These are phyloP conservation scores for Silene conica DNA, from an alignment of 148 eudicot genomes.

Conservation along the genomic window DNA sequence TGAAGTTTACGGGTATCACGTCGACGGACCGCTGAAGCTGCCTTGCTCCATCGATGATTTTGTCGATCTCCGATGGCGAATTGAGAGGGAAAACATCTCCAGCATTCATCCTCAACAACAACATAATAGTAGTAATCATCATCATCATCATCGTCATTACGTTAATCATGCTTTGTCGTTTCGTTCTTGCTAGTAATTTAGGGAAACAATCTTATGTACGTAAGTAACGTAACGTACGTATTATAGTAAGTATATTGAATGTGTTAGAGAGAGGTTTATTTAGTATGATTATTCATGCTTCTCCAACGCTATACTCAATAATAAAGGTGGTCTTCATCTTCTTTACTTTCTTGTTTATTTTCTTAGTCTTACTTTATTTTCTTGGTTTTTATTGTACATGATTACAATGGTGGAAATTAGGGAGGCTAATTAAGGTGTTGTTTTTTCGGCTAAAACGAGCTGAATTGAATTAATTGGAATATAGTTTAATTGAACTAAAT, in stretches of 20 bases:
- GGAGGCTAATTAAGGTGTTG: no score
- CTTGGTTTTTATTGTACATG: background rate
- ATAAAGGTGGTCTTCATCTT: background rate
- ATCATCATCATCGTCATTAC: slow-evolving; percentile 6
- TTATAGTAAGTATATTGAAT: no score
- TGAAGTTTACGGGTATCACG: slow-evolving; percentile 47
- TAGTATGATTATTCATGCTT: slow-evolving; percentile 9
- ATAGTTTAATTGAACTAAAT: no score
- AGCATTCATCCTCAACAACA: background rate
- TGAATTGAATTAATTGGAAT: no score
- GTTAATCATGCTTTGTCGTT: slow-evolving; percentile 33
- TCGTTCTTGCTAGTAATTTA: slow-evolving; percentile 25
- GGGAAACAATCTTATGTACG: no score
- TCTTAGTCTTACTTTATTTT: background rate
- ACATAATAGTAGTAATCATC: background rate
- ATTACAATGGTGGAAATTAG: no score
- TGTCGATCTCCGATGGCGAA: slow-evolving; percentile 38
- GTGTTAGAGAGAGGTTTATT: slow-evolving; percentile 19
- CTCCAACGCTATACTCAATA: slow-evolving; percentile 21
- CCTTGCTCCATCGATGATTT: slow-evolving; percentile 57
- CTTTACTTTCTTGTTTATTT: background rate
- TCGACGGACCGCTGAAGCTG: slow-evolving; percentile 40
- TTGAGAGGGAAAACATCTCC: slow-evolving; percentile 28
- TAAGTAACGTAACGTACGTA: background rate
- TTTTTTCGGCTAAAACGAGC: no score